These are phyloP conservation scores for Mortierella sp. DNA, from an alignment of 371 early-diverging fungal genomes.

Conservation along the genomic window DNA sequence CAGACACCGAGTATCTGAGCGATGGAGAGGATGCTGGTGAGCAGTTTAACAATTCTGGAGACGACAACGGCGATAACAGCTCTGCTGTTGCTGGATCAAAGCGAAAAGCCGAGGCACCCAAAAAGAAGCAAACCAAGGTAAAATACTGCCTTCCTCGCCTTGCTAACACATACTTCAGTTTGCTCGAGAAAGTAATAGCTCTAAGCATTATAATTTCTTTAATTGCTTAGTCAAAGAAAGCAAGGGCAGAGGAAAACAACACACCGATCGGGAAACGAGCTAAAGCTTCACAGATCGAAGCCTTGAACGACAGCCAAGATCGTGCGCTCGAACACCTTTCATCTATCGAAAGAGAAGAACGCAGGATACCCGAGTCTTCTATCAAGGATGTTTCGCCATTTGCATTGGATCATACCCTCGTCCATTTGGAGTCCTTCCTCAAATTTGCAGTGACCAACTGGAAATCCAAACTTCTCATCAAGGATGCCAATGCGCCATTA, in stretches of 20 bases:
- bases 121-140: constrained; percentile 65
- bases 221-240: constrained; percentile 29
- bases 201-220: too few species aligned
- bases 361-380: constrained; percentile 57
- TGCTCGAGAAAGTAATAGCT: too few species aligned
- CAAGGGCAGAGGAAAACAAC: constrained; percentile 53
- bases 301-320: constrained; percentile 64
- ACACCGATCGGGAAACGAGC: constrained; percentile 62
- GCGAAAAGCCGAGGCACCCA: constrained; percentile 61
- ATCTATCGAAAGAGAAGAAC: constrained; percentile 65
- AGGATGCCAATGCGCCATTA: constrained; percentile 29
- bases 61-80: constrained; percentile 39
- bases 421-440: constrained; percentile 67
- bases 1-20: constrained; percentile 60
- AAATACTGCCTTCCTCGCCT: too few species aligned
- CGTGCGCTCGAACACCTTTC: constrained; percentile 65
- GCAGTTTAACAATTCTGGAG: constrained; percentile 32
- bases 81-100: constrained; percentile 48
- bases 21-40: constrained; percentile 51
- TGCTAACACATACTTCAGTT: too few species aligned
- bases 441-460: constrained; percentile 65
- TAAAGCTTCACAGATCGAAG: constrained; percentile 57
- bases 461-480: constrained; percentile 50
- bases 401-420: constrained; percentile 65
- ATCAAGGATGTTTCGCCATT: constrained; percentile 66